Evolutionary conservation across 495 filamentous ascomycete genomes (phyloP), one percentile per base, ranked within the genome.

Genomic region (Platismatia glauca): DNA sequence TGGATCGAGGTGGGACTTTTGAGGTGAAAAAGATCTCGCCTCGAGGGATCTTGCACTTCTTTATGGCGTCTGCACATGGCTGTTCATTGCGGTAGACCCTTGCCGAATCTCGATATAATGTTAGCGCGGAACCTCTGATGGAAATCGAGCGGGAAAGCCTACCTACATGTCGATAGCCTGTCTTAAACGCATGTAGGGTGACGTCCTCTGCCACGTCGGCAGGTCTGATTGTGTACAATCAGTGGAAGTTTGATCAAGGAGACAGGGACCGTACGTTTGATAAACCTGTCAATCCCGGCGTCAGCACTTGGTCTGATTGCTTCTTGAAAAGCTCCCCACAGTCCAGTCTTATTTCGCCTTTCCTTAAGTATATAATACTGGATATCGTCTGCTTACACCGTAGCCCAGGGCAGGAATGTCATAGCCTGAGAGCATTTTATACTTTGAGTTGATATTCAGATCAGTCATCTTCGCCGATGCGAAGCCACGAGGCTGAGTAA

Each of bases 351-450:
- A 22, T 6, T 31, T 15, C 7, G 1, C 31, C 3, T 2, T 24
- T 2, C 1, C 44, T 20, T 4, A 48, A 11, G 12, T 22, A 48
- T 0, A 1, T 48, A 20, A 12, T 48, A 48, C 24, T 11, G 4
- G 24, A 22, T 2, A 24, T 9, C 20, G 24, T 5, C 12, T 29
- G n/a, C 24, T 20, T 57, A 62, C 60, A 22, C 60, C 60, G 46
- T 38, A 39, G 53, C 89, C 89, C 43, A 93, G 68, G 13, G 80
- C 72, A 0, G 90, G 90, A 43, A 95, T 90, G 61, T 90, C 83
- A 71, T 86, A 86, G 59, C 90, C 89, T 53, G 89, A 90, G 64
- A 83, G 82, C 73, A 93, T 76, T 69, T 83, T 85, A 66, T 85
- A 76, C 43, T 79, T 87, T 18, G 85, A 84, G 65, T 86, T 79